A percentile compares a stretch with the other conserved stretches of the same genome.
Conservation (phyloP, 202 grass and related monocot species). For the Saccharum hybrid region DNA sequence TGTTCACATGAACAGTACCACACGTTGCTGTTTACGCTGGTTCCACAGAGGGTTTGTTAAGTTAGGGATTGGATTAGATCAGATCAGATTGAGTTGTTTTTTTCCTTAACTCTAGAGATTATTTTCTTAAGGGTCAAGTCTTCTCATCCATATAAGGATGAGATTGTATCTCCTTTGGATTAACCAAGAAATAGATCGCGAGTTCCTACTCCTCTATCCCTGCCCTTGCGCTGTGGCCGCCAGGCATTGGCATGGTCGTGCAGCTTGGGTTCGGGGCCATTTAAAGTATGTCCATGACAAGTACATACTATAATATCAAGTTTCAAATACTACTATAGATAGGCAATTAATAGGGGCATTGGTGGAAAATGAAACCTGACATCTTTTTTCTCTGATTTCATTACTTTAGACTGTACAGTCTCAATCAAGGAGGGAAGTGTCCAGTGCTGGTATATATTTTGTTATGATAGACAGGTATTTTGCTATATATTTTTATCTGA, state of each 20-base stretch:
- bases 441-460: conserved; percentile 63
- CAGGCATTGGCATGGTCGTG: neutral
- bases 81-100: neutral
- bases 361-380: neutral
- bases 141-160: neutral
- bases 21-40: neutral
- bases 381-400: conserved; percentile 42
- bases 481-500: neutral
- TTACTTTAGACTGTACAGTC: conserved; percentile 62
- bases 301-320: neutral
- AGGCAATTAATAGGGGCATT: neutral
- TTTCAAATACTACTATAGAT: neutral
- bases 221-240: neutral
- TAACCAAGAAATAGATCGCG: neutral
- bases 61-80: neutral
- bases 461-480: conserved; percentile 86
- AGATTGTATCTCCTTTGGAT: neutral
- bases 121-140: neutral
- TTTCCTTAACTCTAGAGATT: neutral
- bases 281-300: neutral
- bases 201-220: neutral
- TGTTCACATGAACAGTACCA: neutral
- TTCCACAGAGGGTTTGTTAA: neutral
- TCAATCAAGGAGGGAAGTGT: conserved; percentile 52
- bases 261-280: neutral